Evolutionary conservation across 2,329 filamentous ascomycete species (phyloP).

Genomic region (Fusarium chlamydosporum): DNA sequence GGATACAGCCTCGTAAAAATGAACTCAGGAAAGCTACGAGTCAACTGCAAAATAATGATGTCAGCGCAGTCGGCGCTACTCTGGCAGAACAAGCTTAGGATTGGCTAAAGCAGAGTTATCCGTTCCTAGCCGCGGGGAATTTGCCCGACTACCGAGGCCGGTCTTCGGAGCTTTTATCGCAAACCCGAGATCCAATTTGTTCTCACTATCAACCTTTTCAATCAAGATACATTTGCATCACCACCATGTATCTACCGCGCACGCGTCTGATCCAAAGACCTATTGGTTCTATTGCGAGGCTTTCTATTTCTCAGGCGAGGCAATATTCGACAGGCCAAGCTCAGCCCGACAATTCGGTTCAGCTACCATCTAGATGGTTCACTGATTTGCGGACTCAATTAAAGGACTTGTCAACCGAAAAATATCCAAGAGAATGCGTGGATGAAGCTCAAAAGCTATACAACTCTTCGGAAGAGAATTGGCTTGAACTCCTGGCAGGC

Average conservation of each 20-base stretch:
- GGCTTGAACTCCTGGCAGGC: slow-evolving; percentile 31
- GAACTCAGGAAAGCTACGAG: not conserved
- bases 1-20: not conserved
- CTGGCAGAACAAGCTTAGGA: not conserved
- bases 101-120: not conserved
- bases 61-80: not conserved
- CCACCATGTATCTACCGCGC: not conserved
- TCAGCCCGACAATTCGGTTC: not conserved
- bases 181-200: not conserved
- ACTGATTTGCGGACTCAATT: slow-evolving; percentile 26
- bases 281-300: not conserved
- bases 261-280: not conserved
- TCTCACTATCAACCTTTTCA: not conserved
- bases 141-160: slow-evolving; percentile 6
- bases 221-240: not conserved
- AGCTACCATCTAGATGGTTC: slow-evolving; percentile 34
- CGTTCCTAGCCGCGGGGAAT: not conserved
- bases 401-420: not conserved
- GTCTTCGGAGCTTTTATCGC: not conserved
- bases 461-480: slow-evolving; percentile 1
- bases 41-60: not conserved
- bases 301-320: not conserved
- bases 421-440: slow-evolving; percentile 8
- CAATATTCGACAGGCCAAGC: not conserved
- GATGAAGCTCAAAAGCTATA: slow-evolving; percentile 1